These are phyloP conservation scores for Litchi chinensis DNA, from an alignment of 345 rosid genomes.

Conservation along the genomic window DNA sequence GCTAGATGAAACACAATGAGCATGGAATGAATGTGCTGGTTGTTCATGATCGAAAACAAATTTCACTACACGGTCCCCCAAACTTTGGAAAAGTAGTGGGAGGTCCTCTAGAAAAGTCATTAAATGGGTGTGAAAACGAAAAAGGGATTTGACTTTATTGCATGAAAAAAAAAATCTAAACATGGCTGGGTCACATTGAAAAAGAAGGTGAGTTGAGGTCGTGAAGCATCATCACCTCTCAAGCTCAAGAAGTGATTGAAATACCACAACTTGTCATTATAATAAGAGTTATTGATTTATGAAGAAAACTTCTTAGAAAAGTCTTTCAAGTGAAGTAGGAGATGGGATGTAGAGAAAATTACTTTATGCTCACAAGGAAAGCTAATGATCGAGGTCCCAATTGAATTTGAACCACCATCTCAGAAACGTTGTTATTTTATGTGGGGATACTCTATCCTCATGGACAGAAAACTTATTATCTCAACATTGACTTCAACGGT, in stretches of 20 bases:
- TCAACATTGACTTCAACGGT: not conserved
- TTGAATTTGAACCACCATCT: not conserved
- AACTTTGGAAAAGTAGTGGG: not conserved
- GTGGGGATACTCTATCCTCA: too few species aligned
- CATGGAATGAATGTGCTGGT: not conserved
- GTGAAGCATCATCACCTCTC: not conserved
- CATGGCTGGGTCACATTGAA: not conserved
- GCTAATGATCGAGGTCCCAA: not conserved
- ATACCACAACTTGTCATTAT: not conserved
- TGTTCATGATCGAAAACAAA: not conserved
- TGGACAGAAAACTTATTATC: too few species aligned
- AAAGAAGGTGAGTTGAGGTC: not conserved
- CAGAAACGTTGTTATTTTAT: too few species aligned
- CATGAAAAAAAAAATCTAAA: too few species aligned
- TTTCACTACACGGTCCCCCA: not conserved
- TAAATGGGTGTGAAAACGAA: not conserved
- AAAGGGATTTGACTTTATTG: not conserved
- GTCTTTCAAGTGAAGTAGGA: not conserved
- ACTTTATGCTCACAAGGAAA: not conserved
- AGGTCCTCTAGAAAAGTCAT: not conserved
- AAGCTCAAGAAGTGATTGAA: not conserved
- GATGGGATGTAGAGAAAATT: not conserved
- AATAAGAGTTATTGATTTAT: not conserved
- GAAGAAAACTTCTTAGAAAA: not conserved
- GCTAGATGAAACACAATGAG: too few species aligned